phyloP scores from a whole-genome alignment of 805 yeast species.

The Candida anglica region DNA sequence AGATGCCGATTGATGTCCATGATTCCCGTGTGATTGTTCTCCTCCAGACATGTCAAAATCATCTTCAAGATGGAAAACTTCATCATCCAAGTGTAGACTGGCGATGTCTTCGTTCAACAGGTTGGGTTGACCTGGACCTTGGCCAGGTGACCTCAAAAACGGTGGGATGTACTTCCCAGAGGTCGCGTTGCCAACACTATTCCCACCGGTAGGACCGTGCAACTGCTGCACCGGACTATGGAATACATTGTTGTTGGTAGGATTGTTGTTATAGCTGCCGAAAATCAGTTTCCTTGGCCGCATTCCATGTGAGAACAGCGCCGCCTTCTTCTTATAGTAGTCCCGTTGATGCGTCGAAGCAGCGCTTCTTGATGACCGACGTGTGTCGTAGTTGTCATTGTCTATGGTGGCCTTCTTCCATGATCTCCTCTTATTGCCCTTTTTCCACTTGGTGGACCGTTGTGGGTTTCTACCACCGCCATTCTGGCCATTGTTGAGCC shows the following conservation, averaged over 20 bases:
- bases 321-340: conserved; percentile 2
- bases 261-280: neutral
- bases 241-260: too few species aligned
- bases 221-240: too few species aligned
- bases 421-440: conserved; percentile 3
- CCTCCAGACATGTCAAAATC: conserved; percentile 25
- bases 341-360: conserved; percentile 1
- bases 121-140: conserved; percentile 26
- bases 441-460: conserved; percentile 5
- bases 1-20: neutral
- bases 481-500: conserved; percentile 7
- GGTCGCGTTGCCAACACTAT: too few species aligned
- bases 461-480: conserved; percentile 1
- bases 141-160: conserved; percentile 35
- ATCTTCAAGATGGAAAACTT: conserved; percentile 41
- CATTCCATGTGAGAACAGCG: neutral
- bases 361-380: neutral
- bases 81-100: conserved; percentile 28
- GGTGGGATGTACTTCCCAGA: conserved; percentile 41
- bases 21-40: neutral
- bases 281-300: neutral
- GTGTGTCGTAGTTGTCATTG: conserved; percentile 2
- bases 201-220: too few species aligned
- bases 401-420: conserved; percentile 7
- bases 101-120: conserved; percentile 36